Evolutionary conservation across 345 rosid genomes (phyloP).

Genomic region (Durio zibethinus): DNA sequence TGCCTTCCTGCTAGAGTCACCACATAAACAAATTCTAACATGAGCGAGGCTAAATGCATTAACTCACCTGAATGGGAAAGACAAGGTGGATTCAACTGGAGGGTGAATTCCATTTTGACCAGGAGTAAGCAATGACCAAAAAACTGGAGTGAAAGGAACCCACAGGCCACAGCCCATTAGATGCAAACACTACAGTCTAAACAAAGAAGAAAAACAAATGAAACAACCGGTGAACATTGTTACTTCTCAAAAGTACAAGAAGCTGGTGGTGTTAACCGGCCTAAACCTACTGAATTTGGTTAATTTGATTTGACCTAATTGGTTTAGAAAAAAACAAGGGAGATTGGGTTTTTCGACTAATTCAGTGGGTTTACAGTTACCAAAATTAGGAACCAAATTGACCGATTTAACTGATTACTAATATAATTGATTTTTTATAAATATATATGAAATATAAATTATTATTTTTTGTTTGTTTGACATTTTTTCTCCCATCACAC

Average conservation of each 20-base stretch:
- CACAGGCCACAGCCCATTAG: slow-evolving; percentile 1
- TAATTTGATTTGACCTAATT: too few relatives aligned
- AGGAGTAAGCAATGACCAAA: slow-evolving; percentile 81
- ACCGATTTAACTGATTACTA: too few relatives aligned
- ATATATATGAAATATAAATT: too few relatives aligned
- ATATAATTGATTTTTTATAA: too few relatives aligned
- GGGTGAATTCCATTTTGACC: slow-evolving; percentile 45
- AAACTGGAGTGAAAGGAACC: slow-evolving; percentile 41
- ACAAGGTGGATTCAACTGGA: slow-evolving; percentile 70
- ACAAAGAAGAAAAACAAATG: neutral
- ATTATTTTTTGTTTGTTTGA: too few relatives aligned
- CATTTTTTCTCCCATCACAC: too few relatives aligned
- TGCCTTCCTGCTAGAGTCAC: neutral
- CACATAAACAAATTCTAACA: neutral
- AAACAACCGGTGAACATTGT: neutral
- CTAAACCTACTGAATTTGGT: too few relatives aligned
- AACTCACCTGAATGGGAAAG: slow-evolving; percentile 76
- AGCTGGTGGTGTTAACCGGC: neutral
- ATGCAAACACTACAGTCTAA: neutral
- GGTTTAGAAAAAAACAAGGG: too few relatives aligned
- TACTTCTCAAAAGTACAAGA: neutral
- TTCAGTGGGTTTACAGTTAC: too few relatives aligned
- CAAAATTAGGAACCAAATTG: too few relatives aligned
- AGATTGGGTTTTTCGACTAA: too few relatives aligned
- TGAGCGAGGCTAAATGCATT: neutral